A percentile compares a stretch with the other conserved stretches of the same genome.
These are phyloP conservation scores for Pilobolus umbonatus DNA, from an alignment of 192 early-diverging fungal species.

Conservation along the genomic window DNA sequence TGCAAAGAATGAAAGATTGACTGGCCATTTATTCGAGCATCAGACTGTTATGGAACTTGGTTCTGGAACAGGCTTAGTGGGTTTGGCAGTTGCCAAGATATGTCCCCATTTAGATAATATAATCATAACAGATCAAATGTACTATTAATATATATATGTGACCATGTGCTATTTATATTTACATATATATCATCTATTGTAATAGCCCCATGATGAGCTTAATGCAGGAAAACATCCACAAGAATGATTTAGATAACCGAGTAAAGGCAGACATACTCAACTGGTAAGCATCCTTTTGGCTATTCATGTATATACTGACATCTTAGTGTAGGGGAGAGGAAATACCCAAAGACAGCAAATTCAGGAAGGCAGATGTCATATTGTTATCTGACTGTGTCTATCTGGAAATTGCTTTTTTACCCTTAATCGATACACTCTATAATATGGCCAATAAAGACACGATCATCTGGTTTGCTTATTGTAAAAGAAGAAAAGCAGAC, in stretches of 20 bases:
- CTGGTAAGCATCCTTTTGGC: constrained; percentile 16
- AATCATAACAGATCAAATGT: constrained; percentile 45
- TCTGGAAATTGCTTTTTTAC: constrained; percentile 43
- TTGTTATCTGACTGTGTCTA: constrained; percentile 50
- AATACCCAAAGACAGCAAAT: neutral
- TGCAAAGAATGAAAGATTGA: constrained; percentile 13
- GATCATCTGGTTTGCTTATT: constrained; percentile 35
- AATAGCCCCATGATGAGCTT: constrained; percentile 35
- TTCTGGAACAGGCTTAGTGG: constrained; percentile 47
- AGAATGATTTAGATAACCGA: constrained; percentile 22
- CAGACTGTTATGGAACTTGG: constrained; percentile 37
- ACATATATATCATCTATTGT: neutral
- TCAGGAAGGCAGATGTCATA: constrained; percentile 34
- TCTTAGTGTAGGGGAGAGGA: neutral
- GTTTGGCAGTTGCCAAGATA: constrained; percentile 36
- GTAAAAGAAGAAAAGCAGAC: constrained; percentile 46
- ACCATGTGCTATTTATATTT: neutral
- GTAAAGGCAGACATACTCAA: constrained; percentile 8
- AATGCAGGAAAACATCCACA: constrained; percentile 42
- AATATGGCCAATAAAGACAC: constrained; percentile 25
- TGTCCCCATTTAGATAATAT: constrained; percentile 24
- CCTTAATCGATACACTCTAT: constrained; percentile 36
- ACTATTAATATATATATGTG: no score
- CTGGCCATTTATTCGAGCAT: neutral
- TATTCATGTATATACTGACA: neutral